Conservation (phyloP, 2,329 filamentous ascomycete genomes). For the Metarhizium album region DNA sequence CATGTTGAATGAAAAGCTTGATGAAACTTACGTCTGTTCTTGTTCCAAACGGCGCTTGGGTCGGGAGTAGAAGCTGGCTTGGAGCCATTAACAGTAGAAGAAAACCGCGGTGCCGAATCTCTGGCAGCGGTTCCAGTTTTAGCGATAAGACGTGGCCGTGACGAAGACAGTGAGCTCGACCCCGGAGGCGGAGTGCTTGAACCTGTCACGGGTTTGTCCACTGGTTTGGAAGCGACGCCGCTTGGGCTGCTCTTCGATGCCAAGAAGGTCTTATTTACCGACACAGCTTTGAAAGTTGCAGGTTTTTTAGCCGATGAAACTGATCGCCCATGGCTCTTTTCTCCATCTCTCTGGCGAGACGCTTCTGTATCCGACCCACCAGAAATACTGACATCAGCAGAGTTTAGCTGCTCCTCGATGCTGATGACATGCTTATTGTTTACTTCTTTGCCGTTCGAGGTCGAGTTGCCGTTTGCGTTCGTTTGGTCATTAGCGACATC, state of each 20-base stretch:
- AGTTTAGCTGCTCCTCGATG: slow-evolving; percentile 49
- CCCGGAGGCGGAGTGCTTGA: slow-evolving; percentile 35
- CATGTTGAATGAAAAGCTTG: slow-evolving; percentile 1
- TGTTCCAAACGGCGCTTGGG: slow-evolving; percentile 74
- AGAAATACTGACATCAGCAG: slow-evolving; percentile 57
- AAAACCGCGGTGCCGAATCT: slow-evolving; percentile 36
- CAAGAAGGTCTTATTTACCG: slow-evolving; percentile 75
- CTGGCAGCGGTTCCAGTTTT: slow-evolving; percentile 56
- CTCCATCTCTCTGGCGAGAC: slow-evolving; percentile 47
- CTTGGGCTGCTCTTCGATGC: slow-evolving; percentile 51
- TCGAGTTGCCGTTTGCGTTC: slow-evolving; percentile 35
- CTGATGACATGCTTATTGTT: slow-evolving; percentile 47
- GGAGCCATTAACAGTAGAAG: slow-evolving; percentile 40
- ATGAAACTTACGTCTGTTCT: slow-evolving; percentile 69
- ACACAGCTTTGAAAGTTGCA: slow-evolving; percentile 72
- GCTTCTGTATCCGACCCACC: slow-evolving; percentile 70
- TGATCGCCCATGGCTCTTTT: slow-evolving; percentile 47
- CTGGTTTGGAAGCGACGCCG: slow-evolving; percentile 35
- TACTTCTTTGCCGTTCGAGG: slow-evolving; percentile 35
- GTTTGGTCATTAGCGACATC: slow-evolving; percentile 31
- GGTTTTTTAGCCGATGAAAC: slow-evolving; percentile 60
- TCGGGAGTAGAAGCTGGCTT: slow-evolving; percentile 55
- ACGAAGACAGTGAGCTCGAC: slow-evolving; percentile 36
- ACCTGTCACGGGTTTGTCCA: slow-evolving; percentile 37
- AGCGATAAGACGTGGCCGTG: slow-evolving; percentile 62